Evolutionary conservation across 179 eudicot genomes (phyloP).

Genomic region (Nepenthes alata): DNA sequence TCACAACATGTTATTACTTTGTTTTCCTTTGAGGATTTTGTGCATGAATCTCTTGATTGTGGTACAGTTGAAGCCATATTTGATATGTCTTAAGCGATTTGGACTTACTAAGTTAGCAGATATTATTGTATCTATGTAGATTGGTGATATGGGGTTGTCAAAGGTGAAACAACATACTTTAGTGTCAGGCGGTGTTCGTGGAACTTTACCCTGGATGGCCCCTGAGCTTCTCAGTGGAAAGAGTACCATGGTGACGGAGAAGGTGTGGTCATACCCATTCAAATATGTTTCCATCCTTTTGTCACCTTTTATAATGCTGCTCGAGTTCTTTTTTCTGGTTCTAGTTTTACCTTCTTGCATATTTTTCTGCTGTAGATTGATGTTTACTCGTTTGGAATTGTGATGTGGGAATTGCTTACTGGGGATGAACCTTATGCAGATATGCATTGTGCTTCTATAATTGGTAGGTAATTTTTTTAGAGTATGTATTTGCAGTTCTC

Average conservation of each 20-base stretch:
- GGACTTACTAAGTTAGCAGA: no score
- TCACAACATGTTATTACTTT: no score
- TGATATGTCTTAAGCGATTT: no score
- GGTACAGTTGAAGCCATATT: no score
- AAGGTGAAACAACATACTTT: conserved; percentile 88
- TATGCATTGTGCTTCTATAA: conserved; percentile 80
- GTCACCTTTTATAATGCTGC: neutral
- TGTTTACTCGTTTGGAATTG: conserved; percentile 91
- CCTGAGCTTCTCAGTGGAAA: conserved; percentile 91
- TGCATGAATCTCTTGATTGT: no score
- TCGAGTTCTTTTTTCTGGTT: neutral
- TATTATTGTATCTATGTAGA: conserved; percentile 21
- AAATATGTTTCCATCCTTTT: neutral
- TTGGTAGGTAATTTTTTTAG: conserved; percentile 36
- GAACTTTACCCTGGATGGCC: conserved; percentile 99
- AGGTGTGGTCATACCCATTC: conserved; percentile 27
- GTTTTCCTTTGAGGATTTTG: no score
- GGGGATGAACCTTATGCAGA: conserved; percentile 90
- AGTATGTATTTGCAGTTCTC: no score
- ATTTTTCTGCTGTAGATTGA: conserved; percentile 44
- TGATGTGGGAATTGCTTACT: conserved; percentile 96
- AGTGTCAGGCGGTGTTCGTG: conserved; percentile 97
- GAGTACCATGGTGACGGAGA: conserved; percentile 81
- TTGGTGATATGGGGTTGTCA: conserved; percentile 91
- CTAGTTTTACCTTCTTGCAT: neutral